phyloP scores from a whole-genome alignment of 106 monocot genomes.

The Iris macrosiphon region DNA sequence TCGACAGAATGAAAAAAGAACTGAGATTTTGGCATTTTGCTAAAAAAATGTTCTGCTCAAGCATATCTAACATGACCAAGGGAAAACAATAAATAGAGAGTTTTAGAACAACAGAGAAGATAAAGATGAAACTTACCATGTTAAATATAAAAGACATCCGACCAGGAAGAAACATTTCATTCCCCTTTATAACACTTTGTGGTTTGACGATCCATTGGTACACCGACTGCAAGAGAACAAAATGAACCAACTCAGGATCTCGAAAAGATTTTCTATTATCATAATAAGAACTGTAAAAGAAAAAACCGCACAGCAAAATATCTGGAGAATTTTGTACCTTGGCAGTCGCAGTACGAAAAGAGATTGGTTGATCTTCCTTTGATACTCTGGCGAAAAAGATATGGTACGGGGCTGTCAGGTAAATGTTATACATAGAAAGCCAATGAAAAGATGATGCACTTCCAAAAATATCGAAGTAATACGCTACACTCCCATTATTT shows the following conservation, averaged over 20 bases:
- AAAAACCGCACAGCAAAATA: background rate
- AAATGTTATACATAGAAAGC: too few species aligned
- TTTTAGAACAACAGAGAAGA: background rate
- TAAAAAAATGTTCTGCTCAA: too few species aligned
- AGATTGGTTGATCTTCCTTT: conserved; percentile 65
- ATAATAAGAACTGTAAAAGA: background rate
- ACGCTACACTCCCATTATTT: background rate
- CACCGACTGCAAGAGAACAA: conserved; percentile 63
- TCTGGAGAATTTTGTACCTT: conserved; percentile 28
- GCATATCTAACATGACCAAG: background rate
- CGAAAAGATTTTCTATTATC: background rate
- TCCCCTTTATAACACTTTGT: conserved; percentile 56
- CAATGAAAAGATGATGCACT: background rate
- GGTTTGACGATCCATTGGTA: conserved; percentile 98
- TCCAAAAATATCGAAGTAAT: background rate
- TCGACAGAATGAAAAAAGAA: too few species aligned
- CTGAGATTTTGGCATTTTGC: too few species aligned
- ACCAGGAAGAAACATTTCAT: conserved; percentile 97
- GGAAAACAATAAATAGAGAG: background rate
- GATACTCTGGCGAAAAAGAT: conserved; percentile 29
- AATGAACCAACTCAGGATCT: background rate
- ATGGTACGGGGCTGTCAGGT: too few species aligned
- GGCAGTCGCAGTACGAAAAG: conserved; percentile 84
- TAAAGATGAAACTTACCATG: conserved; percentile 45
- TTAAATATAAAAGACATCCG: conserved; percentile 92